A percentile compares a stretch with the other conserved stretches of the same genome.
Evolutionary conservation across 208 protist species (phyloP).

Genomic region (Crithidia acanthocephali): DNA sequence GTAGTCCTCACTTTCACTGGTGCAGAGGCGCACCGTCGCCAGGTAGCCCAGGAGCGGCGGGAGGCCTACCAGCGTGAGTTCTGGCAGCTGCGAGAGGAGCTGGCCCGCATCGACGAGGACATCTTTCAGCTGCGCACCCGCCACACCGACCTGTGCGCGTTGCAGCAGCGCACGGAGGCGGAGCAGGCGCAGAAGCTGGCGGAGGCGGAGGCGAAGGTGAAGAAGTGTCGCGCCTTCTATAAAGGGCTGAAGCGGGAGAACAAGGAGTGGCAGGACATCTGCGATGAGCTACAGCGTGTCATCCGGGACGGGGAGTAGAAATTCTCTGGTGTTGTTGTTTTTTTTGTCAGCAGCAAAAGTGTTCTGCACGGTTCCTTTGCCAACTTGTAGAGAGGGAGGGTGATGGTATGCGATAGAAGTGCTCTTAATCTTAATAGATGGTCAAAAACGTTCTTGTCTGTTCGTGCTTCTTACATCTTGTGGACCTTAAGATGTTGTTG

Average conservation of each 20-base stretch:
- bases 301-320: slow-evolving; percentile 11
- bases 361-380: no score
- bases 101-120: slow-evolving; percentile 50
- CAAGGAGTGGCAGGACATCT: slow-evolving; percentile 58
- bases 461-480: no score
- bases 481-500: no score
- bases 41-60: slow-evolving; percentile 16
- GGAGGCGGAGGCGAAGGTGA: slow-evolving; percentile 48
- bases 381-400: no score
- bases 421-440: no score
- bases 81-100: slow-evolving; percentile 55
- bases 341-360: no score
- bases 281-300: slow-evolving; percentile 47
- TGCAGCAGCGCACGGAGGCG: slow-evolving; percentile 13
- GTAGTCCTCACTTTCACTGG: slow-evolving; percentile 34
- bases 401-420: no score
- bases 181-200: slow-evolving; percentile 30
- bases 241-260: slow-evolving; percentile 54
- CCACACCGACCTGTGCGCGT: slow-evolving; percentile 35
- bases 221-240: slow-evolving; percentile 37
- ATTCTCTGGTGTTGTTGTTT: not conserved
- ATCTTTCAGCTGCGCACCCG: slow-evolving; percentile 36
- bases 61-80: slow-evolving; percentile 36
- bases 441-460: no score
- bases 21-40: slow-evolving; percentile 32